Evolutionary conservation across 371 early-diverging fungal genomes (phyloP).

Genomic region (Basidiobolus meristosporus): DNA sequence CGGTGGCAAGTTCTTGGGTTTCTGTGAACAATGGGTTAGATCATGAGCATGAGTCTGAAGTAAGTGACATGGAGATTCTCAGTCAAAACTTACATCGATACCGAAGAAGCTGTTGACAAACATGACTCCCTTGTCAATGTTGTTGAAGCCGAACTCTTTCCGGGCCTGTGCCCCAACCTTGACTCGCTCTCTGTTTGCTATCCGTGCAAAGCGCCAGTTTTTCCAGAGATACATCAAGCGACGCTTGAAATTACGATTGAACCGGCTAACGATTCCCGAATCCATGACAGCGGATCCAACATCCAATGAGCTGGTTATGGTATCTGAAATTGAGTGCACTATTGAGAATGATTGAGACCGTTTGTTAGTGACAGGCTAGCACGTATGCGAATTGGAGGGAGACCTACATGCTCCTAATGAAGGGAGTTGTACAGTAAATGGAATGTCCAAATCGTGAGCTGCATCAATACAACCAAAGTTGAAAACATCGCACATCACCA

Average conservation of each 20-base stretch:
- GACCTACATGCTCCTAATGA: background rate
- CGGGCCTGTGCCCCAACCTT: no score
- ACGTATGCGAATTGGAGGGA: no score
- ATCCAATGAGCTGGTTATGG: background rate
- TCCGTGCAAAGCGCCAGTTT: no score
- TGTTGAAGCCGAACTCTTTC: no score
- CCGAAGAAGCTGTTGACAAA: background rate
- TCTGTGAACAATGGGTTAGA: background rate
- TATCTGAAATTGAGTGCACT: background rate
- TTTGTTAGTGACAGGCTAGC: no score
- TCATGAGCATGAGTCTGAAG: background rate
- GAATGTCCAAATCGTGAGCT: background rate
- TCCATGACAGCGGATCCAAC: no score
- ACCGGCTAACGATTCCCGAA: no score
- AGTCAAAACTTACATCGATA: background rate
- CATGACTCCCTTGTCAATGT: background rate
- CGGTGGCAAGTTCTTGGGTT: background rate
- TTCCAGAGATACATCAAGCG: no score
- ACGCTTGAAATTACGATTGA: no score
- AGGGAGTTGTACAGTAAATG: background rate
- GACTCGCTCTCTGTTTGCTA: no score
- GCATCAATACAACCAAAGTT: conserved; percentile 1
- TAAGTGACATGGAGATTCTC: no score
- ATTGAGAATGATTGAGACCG: no score
- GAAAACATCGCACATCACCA: conserved; percentile 5